Evolutionary conservation across 805 yeast genomes (phyloP).

Genomic region (Candida rishiriensis): DNA sequence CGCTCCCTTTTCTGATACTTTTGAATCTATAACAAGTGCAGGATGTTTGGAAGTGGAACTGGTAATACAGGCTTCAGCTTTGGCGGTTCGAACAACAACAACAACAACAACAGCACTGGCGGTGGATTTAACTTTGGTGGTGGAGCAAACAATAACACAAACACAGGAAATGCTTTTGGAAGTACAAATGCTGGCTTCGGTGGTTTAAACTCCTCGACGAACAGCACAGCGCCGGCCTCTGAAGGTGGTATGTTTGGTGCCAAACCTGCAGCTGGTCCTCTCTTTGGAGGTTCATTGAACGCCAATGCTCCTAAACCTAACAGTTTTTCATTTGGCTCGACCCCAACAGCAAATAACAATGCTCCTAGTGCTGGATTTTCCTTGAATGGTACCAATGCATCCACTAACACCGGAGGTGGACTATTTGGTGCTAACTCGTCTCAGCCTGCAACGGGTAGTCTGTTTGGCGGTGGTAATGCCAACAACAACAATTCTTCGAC

Average conservation of each 20-base stretch:
- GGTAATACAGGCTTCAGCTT: slow-evolving; percentile 15
- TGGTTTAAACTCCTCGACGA: slow-evolving; percentile 3
- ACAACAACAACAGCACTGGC: slow-evolving; percentile 1
- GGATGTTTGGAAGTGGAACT: slow-evolving; percentile 6
- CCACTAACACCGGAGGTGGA: slow-evolving; percentile 10
- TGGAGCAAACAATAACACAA: slow-evolving; percentile 1
- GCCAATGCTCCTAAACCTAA: slow-evolving; percentile 1
- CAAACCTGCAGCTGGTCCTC: slow-evolving; percentile 1
- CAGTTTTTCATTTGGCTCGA: slow-evolving; percentile 1
- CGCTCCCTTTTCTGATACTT: too few species aligned
- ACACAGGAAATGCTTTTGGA: not conserved
- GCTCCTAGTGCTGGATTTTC: slow-evolving; percentile 18
- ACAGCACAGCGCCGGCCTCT: slow-evolving; percentile 4
- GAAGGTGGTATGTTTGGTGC: slow-evolving; percentile 2
- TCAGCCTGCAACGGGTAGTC: slow-evolving; percentile 23
- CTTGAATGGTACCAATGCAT: slow-evolving; percentile 22
- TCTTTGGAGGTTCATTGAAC: slow-evolving; percentile 25
- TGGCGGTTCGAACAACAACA: slow-evolving; percentile 4
- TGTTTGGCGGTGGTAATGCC: slow-evolving; percentile 23
- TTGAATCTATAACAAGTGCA: too few species aligned
- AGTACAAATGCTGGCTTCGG: not conserved
- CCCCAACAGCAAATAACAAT: not conserved
- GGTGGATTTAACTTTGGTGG: slow-evolving; percentile 4
- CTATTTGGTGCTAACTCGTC: slow-evolving; percentile 19
- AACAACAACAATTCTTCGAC: slow-evolving; percentile 6